Conservation (phyloP, 441 rosid species). For the Erodium moschatum region DNA sequence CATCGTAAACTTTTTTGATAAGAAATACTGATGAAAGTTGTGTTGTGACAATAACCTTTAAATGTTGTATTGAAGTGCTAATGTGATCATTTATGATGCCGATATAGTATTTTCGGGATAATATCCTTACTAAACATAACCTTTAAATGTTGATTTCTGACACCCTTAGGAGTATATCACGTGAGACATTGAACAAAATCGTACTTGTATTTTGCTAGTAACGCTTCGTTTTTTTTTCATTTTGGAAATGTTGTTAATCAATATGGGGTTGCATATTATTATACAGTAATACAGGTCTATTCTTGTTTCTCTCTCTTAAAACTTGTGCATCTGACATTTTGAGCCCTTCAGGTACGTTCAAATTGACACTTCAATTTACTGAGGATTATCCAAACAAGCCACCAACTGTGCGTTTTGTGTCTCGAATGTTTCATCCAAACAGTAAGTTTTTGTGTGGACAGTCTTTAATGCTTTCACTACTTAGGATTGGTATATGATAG, state of each 20-base stretch:
- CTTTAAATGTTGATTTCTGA: neutral
- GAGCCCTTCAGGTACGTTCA: slow-evolving; percentile 38
- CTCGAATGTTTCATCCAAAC: slow-evolving; percentile 49
- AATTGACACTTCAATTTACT: slow-evolving; percentile 28
- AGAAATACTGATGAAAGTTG: too few species aligned
- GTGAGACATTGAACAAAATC: neutral
- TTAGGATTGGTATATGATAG: neutral
- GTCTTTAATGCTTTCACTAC: neutral
- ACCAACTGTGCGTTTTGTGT: slow-evolving; percentile 41
- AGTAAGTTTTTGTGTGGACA: slow-evolving; percentile 22
- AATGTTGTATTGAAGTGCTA: too few species aligned
- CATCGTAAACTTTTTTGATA: too few species aligned
- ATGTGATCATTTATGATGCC: neutral
- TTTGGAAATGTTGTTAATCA: neutral
- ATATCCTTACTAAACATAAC: neutral
- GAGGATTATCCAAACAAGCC: slow-evolving; percentile 58
- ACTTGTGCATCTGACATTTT: neutral
- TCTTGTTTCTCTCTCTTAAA: neutral
- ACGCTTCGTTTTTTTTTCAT: neutral
- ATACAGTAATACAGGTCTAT: too few species aligned
- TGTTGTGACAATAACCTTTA: too few species aligned
- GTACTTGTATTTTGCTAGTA: neutral
- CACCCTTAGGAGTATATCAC: neutral
- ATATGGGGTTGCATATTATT: too few species aligned
- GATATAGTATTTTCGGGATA: neutral